These are phyloP conservation scores for Carex myosuroides DNA, from an alignment of 176 grass and related monocot genomes.

Conservation along the genomic window DNA sequence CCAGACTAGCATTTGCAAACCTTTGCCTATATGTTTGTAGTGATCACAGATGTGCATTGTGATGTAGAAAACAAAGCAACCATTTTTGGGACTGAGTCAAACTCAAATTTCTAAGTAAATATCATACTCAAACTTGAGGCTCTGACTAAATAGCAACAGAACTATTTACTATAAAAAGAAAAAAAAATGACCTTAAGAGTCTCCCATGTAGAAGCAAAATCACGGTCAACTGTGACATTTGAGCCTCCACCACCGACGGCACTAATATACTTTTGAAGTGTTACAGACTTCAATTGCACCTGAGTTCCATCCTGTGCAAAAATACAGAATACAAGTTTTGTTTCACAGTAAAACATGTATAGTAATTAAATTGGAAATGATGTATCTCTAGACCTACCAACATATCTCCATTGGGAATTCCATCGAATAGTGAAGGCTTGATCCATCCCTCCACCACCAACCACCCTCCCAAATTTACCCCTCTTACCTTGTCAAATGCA, in stretches of 20 bases:
- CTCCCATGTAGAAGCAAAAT: conserved; percentile 62
- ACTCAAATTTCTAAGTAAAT: conserved; percentile 8
- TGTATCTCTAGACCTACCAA: conserved; percentile 37
- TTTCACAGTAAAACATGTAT: neutral
- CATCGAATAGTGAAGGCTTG: conserved; percentile 74
- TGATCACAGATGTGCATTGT: neutral
- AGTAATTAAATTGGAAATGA: neutral
- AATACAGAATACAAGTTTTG: neutral
- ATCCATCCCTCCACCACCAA: conserved; percentile 88
- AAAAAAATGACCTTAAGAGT: conserved; percentile 62
- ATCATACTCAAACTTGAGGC: neutral
- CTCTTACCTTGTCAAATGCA: conserved; percentile 57
- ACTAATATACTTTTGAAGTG: conserved; percentile 58
- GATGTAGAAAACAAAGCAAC: neutral
- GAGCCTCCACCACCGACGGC: conserved; percentile 31
- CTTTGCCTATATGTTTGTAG: neutral
- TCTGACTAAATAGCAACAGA: neutral
- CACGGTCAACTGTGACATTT: conserved; percentile 47
- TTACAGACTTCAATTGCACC: conserved; percentile 76
- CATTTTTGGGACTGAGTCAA: neutral
- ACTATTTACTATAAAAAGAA: neutral
- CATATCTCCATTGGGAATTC: conserved; percentile 73
- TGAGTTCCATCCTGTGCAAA: conserved; percentile 62
- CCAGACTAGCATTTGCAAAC: neutral
- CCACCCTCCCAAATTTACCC: conserved; percentile 83